A percentile compares a stretch with the other conserved stretches of the same genome.
Conservation (phyloP, 352 stramenopile genomes). For the Phytophthora lateralis region DNA sequence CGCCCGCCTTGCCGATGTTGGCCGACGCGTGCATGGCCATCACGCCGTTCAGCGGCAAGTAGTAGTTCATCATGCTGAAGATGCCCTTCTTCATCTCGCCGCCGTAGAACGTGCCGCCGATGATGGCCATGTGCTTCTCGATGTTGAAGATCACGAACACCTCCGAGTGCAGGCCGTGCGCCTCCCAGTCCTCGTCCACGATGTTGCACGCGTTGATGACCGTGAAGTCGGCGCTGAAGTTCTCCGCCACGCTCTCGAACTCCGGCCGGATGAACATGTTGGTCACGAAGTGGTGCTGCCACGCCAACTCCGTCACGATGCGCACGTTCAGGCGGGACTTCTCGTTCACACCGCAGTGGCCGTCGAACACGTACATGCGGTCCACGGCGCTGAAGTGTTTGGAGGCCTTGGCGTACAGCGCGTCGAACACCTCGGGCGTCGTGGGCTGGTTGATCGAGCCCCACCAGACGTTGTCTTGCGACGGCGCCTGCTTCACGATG, state of each 20-base stretch:
- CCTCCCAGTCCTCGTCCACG: conserved; percentile 94
- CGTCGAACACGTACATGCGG: conserved; percentile 97
- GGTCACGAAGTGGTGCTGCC: conserved; percentile 98
- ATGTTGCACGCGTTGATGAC: conserved; percentile 98
- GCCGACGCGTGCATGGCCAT: conserved; percentile 98
- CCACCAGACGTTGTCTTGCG: conserved; percentile 97
- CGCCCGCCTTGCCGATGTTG: conserved; percentile 96
- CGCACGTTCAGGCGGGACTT: conserved; percentile 95
- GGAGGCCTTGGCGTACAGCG: conserved; percentile 94
- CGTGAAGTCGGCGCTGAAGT: conserved; percentile 97
- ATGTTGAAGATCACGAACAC: conserved; percentile 98
- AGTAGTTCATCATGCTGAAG: conserved; percentile 99
- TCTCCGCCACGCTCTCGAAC: conserved; percentile 83
- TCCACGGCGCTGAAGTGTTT: conserved; percentile 93
- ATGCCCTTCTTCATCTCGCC: conserved; percentile 99
- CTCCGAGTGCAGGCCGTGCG: conserved; percentile 94
- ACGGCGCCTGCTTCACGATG: conserved; percentile 94
- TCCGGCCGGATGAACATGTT: conserved; percentile 96
- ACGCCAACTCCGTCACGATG: conserved; percentile 97
- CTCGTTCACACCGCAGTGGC: conserved; percentile 94
- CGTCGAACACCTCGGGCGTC: conserved; percentile 94
- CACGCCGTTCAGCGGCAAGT: conserved; percentile 93
- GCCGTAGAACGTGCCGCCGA: conserved; percentile 96
- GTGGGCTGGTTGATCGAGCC: conserved; percentile 96
- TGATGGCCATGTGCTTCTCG: conserved; percentile 95